Percentiles rank a stretch among this genome's conserved stretches.
These are phyloP conservation scores for Clavaria fumosa DNA, from an alignment of 768 basidiomycete species.

Conservation along the genomic window DNA sequence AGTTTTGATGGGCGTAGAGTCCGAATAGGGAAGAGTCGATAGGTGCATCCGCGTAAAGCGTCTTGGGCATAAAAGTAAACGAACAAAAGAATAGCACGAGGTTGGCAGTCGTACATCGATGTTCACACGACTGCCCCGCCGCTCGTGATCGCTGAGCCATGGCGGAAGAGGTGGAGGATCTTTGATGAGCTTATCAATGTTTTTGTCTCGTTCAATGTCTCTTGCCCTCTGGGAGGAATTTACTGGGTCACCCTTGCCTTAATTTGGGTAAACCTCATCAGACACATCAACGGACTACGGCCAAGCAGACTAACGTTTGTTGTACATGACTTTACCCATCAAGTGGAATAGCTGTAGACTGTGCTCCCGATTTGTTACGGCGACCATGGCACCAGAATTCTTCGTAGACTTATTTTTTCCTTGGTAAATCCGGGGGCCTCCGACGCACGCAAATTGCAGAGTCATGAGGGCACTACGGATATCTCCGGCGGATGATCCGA, in stretches of 20 bases:
- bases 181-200: slow-evolving; percentile 36
- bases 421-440: slow-evolving; percentile 20
- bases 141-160: slow-evolving; percentile 43
- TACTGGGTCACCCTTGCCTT: slow-evolving; percentile 66
- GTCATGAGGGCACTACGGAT: slow-evolving; percentile 89
- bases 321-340: slow-evolving; percentile 86
- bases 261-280: too few relatives aligned
- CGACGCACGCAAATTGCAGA: slow-evolving; percentile 68
- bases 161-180: slow-evolving; percentile 42
- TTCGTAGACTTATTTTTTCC: slow-evolving; percentile 22
- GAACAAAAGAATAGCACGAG: not conserved
- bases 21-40: slow-evolving; percentile 84
- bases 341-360: slow-evolving; percentile 82
- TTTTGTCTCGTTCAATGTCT: slow-evolving; percentile 46
- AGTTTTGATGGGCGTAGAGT: slow-evolving; percentile 90
- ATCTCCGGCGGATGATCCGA: slow-evolving; percentile 77
- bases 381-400: slow-evolving; percentile 18
- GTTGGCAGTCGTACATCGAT: slow-evolving; percentile 38
- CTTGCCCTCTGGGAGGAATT: slow-evolving; percentile 38
- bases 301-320: slow-evolving; percentile 56
- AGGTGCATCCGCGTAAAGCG: slow-evolving; percentile 68
- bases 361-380: slow-evolving; percentile 71
- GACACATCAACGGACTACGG: too few relatives aligned
- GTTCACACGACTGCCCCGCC: slow-evolving; percentile 59
- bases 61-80: too few relatives aligned